Percentiles rank a stretch among this genome's conserved stretches.
phyloP scores from a whole-genome alignment of 2,329 filamentous ascomycete genomes.

The Aureobasidium sp. region DNA sequence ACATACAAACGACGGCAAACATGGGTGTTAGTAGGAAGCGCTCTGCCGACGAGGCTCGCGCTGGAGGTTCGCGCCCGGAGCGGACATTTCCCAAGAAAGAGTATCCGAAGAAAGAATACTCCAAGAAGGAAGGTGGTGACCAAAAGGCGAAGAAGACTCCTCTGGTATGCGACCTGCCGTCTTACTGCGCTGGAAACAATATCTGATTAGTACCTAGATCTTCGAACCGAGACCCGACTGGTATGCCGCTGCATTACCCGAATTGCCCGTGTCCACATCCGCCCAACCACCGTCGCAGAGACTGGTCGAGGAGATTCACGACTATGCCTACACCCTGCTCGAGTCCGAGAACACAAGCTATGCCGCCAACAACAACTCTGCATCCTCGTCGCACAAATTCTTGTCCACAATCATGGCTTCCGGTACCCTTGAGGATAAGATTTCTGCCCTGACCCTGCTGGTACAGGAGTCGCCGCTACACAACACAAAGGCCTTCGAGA shows the following conservation, averaged over 20 bases:
- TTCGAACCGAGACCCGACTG: constrained; percentile 61
- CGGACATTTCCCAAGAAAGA: constrained; percentile 24
- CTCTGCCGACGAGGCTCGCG: constrained; percentile 26
- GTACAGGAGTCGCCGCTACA: constrained; percentile 95
- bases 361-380: constrained; percentile 60
- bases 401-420: constrained; percentile 95
- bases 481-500: constrained; percentile 83
- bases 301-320: constrained; percentile 53
- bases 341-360: constrained; percentile 74
- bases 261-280: constrained; percentile 41
- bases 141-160: constrained; percentile 22
- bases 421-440: constrained; percentile 92
- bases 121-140: constrained; percentile 23
- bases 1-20: not conserved
- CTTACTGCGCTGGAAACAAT: not conserved
- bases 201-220: constrained; percentile 36
- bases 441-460: constrained; percentile 87
- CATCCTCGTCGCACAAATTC: constrained; percentile 89
- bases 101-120: constrained; percentile 22
- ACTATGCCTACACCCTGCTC: constrained; percentile 67
- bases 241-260: constrained; percentile 54
- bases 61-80: constrained; percentile 20
- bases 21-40: constrained; percentile 31
- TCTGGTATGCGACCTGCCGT: constrained; percentile 10
- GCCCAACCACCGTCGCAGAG: constrained; percentile 43